A percentile compares a stretch with the other conserved stretches of the same genome.
phyloP scores from a whole-genome alignment of 495 filamentous ascomycete species.

The Pyronema omphalodes region DNA sequence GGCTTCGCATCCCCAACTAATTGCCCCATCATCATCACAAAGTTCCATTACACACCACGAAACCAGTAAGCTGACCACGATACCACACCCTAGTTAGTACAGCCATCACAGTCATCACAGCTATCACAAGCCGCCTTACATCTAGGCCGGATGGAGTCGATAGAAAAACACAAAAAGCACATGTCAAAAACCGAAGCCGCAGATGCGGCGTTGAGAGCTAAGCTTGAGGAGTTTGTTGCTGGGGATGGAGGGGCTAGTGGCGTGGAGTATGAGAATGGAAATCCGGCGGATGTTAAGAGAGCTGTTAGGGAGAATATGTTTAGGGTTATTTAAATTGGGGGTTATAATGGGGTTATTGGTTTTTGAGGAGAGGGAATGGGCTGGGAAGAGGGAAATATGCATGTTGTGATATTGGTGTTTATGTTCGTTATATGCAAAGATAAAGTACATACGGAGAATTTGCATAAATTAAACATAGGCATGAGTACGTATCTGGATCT shows the following conservation, averaged over 20 bases:
- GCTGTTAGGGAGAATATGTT: conserved; percentile 69
- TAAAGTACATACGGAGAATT: too few species aligned
- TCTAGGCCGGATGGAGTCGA: neutral
- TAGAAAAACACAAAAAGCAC: neutral
- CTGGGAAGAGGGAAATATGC: neutral
- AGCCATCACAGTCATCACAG: too few species aligned
- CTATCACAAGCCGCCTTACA: neutral
- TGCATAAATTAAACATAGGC: too few species aligned
- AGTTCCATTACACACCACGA: too few species aligned
- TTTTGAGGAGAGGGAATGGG: neutral
- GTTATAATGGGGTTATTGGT: too few species aligned
- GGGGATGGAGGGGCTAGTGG: conserved; percentile 65
- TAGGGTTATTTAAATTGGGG: conserved; percentile 29
- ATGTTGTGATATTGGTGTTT: too few species aligned
- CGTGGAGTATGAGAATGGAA: conserved; percentile 60
- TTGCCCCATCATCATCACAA: too few species aligned
- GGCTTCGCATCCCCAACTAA: too few species aligned
- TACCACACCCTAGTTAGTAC: too few species aligned
- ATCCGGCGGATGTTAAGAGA: conserved; percentile 58
- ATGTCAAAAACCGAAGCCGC: conserved; percentile 31
- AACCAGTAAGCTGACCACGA: too few species aligned
- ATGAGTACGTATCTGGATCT: too few species aligned
- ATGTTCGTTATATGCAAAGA: too few species aligned
- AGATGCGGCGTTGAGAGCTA: conserved; percentile 48
- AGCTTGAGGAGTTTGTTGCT: conserved; percentile 43